Conservation (phyloP, 1,284 basidiomycete species). For the Thecaphora thlaspeos region DNA sequence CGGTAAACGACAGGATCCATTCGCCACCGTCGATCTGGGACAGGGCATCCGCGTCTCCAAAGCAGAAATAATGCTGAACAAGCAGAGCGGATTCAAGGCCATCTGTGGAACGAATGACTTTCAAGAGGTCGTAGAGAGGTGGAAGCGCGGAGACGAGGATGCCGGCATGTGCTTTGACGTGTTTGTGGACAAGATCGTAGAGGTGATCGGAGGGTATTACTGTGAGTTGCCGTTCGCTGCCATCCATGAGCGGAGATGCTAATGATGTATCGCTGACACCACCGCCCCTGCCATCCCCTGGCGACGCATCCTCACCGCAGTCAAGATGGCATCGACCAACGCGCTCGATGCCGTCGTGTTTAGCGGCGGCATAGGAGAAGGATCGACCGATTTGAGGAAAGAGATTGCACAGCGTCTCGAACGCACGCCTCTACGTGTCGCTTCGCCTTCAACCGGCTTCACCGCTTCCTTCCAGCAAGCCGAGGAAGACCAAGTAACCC, state of each 20-base stretch:
- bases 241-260: no score
- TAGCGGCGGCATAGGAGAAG: slow-evolving; percentile 25
- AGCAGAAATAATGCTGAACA: slow-evolving; percentile 19
- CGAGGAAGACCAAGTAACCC: no score
- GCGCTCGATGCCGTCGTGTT: slow-evolving; percentile 27
- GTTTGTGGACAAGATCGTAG: slow-evolving; percentile 28
- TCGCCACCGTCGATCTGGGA: slow-evolving; percentile 1
- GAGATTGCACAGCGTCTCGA: slow-evolving; percentile 4
- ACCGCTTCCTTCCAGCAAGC: no score
- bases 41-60: slow-evolving; percentile 3
- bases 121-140: slow-evolving; percentile 6
- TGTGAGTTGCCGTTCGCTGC: no score
- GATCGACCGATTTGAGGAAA: slow-evolving; percentile 1
- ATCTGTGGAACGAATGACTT: slow-evolving; percentile 23
- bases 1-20: not conserved
- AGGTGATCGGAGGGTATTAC: slow-evolving; percentile 16
- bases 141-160: not conserved
- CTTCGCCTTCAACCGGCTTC: no score
- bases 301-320: not conserved
- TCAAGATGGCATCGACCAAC: slow-evolving; percentile 16
- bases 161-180: slow-evolving; percentile 22
- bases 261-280: no score
- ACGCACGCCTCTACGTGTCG: not conserved
- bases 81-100: slow-evolving; percentile 15
- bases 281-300: no score